Evolutionary conservation across 2,329 filamentous ascomycete genomes (phyloP).

Genomic region (Penicillium brevicompactum): DNA sequence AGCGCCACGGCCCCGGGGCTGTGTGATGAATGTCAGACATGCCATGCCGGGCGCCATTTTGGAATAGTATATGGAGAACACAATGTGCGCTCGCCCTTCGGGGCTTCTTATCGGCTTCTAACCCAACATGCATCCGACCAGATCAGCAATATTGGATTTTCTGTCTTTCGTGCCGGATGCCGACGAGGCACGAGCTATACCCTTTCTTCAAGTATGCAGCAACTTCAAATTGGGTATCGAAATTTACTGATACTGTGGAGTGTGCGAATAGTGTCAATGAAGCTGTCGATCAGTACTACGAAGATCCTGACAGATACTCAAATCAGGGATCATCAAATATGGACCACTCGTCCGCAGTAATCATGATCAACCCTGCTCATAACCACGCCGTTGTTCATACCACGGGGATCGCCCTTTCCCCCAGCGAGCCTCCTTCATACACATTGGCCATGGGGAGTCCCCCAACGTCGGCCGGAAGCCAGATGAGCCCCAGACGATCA

Average conservation of each 20-base stretch:
- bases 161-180: slow-evolving; percentile 5
- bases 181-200: background rate
- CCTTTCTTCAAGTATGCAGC: slow-evolving; percentile 10
- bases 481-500: background rate
- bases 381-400: background rate
- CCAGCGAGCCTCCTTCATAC: background rate
- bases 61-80: background rate
- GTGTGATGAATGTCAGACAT: background rate
- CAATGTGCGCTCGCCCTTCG: background rate
- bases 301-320: slow-evolving; percentile 1
- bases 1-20: background rate
- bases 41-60: background rate
- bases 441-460: background rate
- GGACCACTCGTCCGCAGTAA: background rate
- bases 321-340: background rate
- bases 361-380: background rate
- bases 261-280: slow-evolving; percentile 5
- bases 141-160: slow-evolving; percentile 1
- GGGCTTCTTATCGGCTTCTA: background rate
- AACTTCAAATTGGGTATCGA: background rate
- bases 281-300: slow-evolving; percentile 15
- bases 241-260: slow-evolving; percentile 5
- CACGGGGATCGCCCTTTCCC: background rate
- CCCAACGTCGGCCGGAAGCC: background rate
- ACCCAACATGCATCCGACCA: background rate